A percentile compares a stretch with the other conserved stretches of the same genome.
phyloP scores from a whole-genome alignment of 164 flowering plant genomes.

The Dillenia suffruticosa region DNA sequence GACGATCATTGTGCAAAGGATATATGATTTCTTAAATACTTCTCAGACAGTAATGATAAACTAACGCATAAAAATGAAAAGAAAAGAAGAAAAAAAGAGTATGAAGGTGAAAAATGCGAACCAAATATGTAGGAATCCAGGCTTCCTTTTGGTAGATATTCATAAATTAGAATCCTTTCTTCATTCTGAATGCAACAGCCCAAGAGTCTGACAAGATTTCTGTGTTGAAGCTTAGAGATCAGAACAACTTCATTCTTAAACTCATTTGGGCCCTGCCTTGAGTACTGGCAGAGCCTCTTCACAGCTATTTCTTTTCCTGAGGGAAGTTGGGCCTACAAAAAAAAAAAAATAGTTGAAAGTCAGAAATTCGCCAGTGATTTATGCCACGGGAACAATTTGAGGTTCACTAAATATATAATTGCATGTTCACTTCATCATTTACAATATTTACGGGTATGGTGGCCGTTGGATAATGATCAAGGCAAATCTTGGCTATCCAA shows the following conservation, averaged over 20 bases:
- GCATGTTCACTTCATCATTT: too few species aligned
- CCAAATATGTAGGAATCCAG: constrained; percentile 5
- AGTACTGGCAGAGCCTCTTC: constrained; percentile 12
- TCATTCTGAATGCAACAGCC: constrained; percentile 2
- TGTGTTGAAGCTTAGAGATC: constrained; percentile 13
- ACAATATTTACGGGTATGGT: too few species aligned
- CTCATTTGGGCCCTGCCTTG: constrained; percentile 13
- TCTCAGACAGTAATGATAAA: too few species aligned
- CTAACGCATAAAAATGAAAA: too few species aligned
- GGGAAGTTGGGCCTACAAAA: constrained; percentile 6
- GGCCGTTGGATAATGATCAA: too few species aligned
- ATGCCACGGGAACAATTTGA: not conserved
- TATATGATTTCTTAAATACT: too few species aligned
- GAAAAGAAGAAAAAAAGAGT: too few species aligned
- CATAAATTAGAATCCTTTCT: constrained; percentile 1
- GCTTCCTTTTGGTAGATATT: not conserved
- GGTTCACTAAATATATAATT: too few species aligned
- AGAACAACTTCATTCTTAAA: constrained; percentile 12
- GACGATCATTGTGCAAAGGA: too few species aligned
- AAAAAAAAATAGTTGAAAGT: not conserved
- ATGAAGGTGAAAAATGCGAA: too few species aligned
- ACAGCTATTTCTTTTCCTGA: constrained; percentile 13
- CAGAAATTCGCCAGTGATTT: not conserved
- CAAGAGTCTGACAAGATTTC: constrained; percentile 11
- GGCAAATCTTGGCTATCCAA: too few species aligned